phyloP scores from a whole-genome alignment of 208 protist genomes.

The Trypanosoma melophagium region DNA sequence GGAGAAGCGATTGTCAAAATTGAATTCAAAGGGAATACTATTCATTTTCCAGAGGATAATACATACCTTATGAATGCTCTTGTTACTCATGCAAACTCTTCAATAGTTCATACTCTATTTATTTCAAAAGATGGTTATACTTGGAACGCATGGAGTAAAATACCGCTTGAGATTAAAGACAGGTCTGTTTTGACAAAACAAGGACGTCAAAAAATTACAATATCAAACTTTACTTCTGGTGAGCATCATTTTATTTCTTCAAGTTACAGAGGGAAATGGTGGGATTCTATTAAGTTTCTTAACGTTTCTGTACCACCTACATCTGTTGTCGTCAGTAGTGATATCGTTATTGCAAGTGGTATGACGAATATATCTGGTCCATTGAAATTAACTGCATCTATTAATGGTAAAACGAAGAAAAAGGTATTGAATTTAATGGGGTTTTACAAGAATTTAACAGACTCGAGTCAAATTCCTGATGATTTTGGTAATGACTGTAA shows the following conservation, averaged over 20 bases:
- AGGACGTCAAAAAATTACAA: conserved; percentile 9
- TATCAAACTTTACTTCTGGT: conserved; percentile 16
- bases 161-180: conserved; percentile 27
- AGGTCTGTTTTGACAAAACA: conserved; percentile 6
- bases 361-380: conserved; percentile 18
- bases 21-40: conserved; percentile 46
- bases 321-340: conserved; percentile 26
- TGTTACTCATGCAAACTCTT: conserved; percentile 28
- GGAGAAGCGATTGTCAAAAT: conserved; percentile 32
- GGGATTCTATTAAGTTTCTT: conserved; percentile 34
- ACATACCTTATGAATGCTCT: conserved; percentile 52
- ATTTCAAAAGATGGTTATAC: conserved; percentile 39
- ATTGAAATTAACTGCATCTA: conserved; percentile 20
- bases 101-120: conserved; percentile 27
- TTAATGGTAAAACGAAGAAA: conserved; percentile 17
- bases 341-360: conserved; percentile 25
- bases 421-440: conserved; percentile 16
- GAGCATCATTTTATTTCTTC: conserved; percentile 35
- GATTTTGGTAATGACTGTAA: conserved; percentile 21
- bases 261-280: conserved; percentile 39
- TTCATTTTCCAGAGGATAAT: conserved; percentile 34
- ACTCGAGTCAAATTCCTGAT: conserved; percentile 15
- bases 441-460: conserved; percentile 21
- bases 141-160: conserved; percentile 32
- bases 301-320: conserved; percentile 38